Conservation (phyloP, 2,329 filamentous ascomycete genomes). For the Neopestalotiopsis rosae region DNA sequence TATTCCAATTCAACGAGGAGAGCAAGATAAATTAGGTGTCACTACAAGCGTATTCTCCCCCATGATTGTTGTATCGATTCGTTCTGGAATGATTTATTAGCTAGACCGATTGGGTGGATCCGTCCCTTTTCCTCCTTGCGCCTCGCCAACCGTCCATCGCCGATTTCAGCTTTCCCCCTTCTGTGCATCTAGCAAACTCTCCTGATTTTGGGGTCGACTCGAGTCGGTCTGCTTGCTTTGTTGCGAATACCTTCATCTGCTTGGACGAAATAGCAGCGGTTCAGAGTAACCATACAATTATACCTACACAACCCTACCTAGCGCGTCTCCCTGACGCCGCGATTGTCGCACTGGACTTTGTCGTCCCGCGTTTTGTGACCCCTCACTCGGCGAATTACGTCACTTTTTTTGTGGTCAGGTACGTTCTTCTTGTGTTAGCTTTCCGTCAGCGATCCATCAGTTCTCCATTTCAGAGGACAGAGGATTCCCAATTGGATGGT, state of each 20-base stretch:
- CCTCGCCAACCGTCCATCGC: background rate
- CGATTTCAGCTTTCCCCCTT: background rate
- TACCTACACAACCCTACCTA: background rate
- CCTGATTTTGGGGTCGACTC: background rate
- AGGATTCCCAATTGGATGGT: background rate
- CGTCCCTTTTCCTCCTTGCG: background rate
- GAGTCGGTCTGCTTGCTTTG: background rate
- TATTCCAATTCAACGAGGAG: background rate
- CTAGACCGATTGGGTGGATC: background rate
- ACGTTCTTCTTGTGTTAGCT: background rate
- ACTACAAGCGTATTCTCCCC: background rate
- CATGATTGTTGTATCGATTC: background rate
- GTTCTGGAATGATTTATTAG: background rate
- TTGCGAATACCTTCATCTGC: background rate
- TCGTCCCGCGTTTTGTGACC: background rate
- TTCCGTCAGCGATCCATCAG: conserved; percentile 1
- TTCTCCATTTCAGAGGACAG: background rate
- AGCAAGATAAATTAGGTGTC: background rate
- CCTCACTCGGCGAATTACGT: conserved; percentile 13
- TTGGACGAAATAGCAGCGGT: background rate
- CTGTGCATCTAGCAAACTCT: background rate
- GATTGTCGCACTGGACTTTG: background rate
- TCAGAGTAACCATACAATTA: background rate
- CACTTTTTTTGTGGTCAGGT: conserved; percentile 7
- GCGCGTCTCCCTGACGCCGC: background rate